Base-by-base conservation (phyloP, 176 grass and related monocot species). In the Carex littledalei region DNA sequence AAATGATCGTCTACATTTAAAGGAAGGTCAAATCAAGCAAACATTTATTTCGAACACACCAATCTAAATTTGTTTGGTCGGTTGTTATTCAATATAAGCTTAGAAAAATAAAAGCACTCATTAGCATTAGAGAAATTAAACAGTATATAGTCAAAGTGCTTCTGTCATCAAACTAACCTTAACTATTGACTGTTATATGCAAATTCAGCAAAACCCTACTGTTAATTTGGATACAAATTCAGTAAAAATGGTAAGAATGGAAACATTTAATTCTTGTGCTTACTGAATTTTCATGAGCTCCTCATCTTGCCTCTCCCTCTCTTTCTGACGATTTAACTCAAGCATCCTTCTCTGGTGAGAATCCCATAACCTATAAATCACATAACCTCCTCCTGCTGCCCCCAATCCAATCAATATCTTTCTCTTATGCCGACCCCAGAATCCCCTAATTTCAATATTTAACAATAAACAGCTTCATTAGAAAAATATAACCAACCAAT, bases 371-470 rank as follows among this genome's bases (percentile, higher is more conserved):
- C 81, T 83, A 52, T 83, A 83, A 69, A 83, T 15, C 1, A 45
- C 81, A 65, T 83, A 83, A 63, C 81, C 63, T 29, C 81, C 81
- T 83, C 81, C 81, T 18, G 54, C 64, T 18, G 52, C 81, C 18
- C 81, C 81, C 63, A 83, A 65, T 53, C 81, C 81, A n/a, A 83
- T 83, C 61, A 83, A 67, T 49, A 83, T 54, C 81, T 83, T 83
- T 18, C 63, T 68, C 81, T 83, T 83, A 83, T 83, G 81, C 11
- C 81, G 63, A 18, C 62, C 61, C 81, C 81, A 83, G 22, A 83
- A 83, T 65, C 81, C 81, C 63, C 81, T 83, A 53, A 34, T 83
- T 26, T 31, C 34, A 83, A 50, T 67, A 78, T 32, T 32, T 31
- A 31, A 55, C 74, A 32, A 34, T 34, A 78, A 47, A 72, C 1